These are phyloP conservation scores for Sarcodon sp. DNA, from an alignment of 768 basidiomycete genomes.

Conservation along the genomic window DNA sequence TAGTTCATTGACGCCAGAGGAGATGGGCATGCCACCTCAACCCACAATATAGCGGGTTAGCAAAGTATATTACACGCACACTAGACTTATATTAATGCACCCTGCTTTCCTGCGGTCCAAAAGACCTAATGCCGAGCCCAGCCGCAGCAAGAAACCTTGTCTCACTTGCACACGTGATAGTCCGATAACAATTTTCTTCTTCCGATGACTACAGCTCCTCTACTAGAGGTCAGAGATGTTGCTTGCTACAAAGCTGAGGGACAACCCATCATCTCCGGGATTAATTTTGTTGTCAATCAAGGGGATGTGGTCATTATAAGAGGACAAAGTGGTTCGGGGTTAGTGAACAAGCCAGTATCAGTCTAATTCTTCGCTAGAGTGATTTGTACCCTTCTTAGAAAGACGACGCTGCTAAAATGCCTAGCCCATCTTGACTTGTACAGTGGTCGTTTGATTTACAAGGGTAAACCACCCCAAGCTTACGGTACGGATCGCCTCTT, in stretches of 20 bases:
- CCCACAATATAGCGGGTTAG: slow-evolving; percentile 3
- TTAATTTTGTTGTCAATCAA: slow-evolving; percentile 50
- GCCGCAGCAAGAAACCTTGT: neutral
- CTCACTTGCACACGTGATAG: neutral
- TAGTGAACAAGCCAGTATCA: slow-evolving; percentile 4
- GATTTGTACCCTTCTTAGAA: slow-evolving; percentile 17
- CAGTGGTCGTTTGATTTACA: slow-evolving; percentile 47
- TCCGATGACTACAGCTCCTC: neutral
- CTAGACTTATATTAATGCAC: neutral
- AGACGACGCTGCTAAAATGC: slow-evolving; percentile 75
- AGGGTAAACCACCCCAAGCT: slow-evolving; percentile 48
- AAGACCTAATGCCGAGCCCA: neutral
- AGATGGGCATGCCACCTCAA: slow-evolving; percentile 40
- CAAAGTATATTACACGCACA: neutral
- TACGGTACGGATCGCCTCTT: slow-evolving; percentile 24
- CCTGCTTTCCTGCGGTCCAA: neutral
- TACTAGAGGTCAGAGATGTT: slow-evolving; percentile 44
- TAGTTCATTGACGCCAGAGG: slow-evolving; percentile 66
- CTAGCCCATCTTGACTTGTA: slow-evolving; percentile 70
- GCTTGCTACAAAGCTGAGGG: slow-evolving; percentile 34
- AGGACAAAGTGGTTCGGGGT: slow-evolving; percentile 74
- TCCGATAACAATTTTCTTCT: neutral
- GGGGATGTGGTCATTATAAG: slow-evolving; percentile 71
- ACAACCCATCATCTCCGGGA: slow-evolving; percentile 40
- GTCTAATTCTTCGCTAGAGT: neutral